phyloP scores from a whole-genome alignment of 306 rosid genomes.

The Cajanus cajan region DNA sequence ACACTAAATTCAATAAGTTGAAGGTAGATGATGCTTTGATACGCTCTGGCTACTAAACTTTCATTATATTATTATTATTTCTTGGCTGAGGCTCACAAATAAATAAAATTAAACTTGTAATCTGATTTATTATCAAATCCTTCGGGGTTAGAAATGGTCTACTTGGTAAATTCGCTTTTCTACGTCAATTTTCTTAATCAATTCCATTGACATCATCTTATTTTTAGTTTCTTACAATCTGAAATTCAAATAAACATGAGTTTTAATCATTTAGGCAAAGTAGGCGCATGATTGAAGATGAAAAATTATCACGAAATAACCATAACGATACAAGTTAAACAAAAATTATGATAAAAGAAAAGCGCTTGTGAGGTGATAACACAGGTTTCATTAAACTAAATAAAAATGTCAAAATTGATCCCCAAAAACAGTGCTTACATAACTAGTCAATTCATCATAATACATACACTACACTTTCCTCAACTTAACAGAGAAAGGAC shows the following conservation, averaged over 20 bases:
- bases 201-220: neutral
- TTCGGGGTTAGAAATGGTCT: neutral
- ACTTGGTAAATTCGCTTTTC: neutral
- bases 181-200: neutral
- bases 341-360: neutral
- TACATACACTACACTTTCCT: conserved; percentile 11
- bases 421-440: neutral
- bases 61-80: neutral
- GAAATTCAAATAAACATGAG: neutral
- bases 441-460: neutral
- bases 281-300: neutral
- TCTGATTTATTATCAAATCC: neutral
- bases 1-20: neutral
- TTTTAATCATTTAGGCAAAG: neutral
- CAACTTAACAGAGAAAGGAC: neutral
- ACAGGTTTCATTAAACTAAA: neutral
- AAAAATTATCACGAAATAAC: neutral
- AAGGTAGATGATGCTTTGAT: neutral
- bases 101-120: neutral
- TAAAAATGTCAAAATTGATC: neutral
- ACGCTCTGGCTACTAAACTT: neutral
- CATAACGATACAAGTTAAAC: neutral
- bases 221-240: neutral
- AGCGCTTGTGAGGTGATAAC: neutral
- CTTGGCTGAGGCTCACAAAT: neutral